A percentile compares a stretch with the other conserved stretches of the same genome.
These are phyloP conservation scores for Hypoxylon sp. DNA, from an alignment of 2,329 filamentous ascomycete species.

Conservation along the genomic window DNA sequence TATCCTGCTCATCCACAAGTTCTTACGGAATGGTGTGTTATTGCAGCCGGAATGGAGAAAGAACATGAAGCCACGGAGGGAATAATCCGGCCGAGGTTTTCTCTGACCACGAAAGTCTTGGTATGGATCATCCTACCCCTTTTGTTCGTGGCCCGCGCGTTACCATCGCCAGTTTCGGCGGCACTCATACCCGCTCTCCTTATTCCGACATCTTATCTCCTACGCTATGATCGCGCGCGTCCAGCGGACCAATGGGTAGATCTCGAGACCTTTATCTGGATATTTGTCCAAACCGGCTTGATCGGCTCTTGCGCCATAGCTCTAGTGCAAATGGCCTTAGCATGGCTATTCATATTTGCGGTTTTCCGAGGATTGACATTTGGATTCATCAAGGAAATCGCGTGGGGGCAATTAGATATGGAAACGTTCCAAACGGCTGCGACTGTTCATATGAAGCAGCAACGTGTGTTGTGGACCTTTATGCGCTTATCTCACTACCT, in stretches of 20 bases:
- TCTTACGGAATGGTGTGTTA: background rate
- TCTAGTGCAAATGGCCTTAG: constrained; percentile 28
- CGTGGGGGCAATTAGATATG: background rate
- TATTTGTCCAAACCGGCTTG: constrained; percentile 39
- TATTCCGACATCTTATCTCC: constrained; percentile 19
- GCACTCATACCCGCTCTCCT: constrained; percentile 8
- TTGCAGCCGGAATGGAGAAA: background rate
- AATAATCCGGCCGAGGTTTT: constrained; percentile 11
- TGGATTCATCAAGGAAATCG: background rate
- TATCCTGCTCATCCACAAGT: background rate
- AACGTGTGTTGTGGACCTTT: constrained; percentile 33
- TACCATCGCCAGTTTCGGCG: constrained; percentile 24
- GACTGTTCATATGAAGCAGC: background rate
- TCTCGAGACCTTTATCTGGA: constrained; percentile 41
- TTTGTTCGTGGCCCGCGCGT: constrained; percentile 8
- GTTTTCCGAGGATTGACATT: background rate
- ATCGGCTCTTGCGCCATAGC: constrained; percentile 34
- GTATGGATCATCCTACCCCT: constrained; percentile 21
- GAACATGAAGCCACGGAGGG: background rate
- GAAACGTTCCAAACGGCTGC: background rate
- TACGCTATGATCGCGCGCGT: constrained; percentile 25
- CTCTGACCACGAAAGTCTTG: constrained; percentile 14
- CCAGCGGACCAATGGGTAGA: constrained; percentile 18
- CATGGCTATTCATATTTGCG: background rate
- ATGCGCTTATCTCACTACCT: constrained; percentile 35